Conservation (phyloP, 345 rosid genomes). For the Melastoma malabathricum region DNA sequence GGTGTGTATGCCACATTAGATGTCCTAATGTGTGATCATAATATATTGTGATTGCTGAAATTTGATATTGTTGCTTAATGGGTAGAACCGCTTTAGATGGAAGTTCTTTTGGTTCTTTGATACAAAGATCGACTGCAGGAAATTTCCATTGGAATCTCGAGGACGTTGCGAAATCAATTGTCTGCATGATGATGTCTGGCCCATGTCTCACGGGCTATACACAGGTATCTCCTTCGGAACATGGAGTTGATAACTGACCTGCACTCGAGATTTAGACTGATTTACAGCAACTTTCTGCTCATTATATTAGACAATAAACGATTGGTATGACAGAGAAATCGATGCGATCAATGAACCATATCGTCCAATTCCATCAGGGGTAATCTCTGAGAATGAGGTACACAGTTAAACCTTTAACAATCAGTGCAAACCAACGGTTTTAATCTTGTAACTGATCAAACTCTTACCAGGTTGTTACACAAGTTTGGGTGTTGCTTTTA, state of each 20-base stretch:
- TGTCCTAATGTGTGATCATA: too few relatives aligned
- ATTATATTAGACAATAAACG: constrained; percentile 62
- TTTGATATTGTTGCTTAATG: too few relatives aligned
- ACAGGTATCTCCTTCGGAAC: constrained; percentile 36
- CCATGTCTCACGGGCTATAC: constrained; percentile 97
- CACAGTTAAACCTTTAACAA: constrained; percentile 5
- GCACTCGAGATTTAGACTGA: too few relatives aligned
- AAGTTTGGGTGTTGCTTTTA: constrained; percentile 76
- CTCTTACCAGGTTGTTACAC: constrained; percentile 62
- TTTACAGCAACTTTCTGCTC: constrained; percentile 1
- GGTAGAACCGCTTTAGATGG: neutral
- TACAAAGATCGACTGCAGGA: constrained; percentile 27
- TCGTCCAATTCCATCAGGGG: constrained; percentile 96
- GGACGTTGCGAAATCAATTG: constrained; percentile 80
- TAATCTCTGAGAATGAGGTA: constrained; percentile 85
- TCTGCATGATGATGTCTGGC: constrained; percentile 95
- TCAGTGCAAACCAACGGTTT: neutral
- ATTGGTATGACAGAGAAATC: constrained; percentile 93
- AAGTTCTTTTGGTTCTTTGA: neutral
- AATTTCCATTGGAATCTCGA: constrained; percentile 91
- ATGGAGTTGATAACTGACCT: neutral
- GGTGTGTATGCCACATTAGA: constrained; percentile 25
- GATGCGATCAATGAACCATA: constrained; percentile 98
- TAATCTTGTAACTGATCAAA: constrained; percentile 1
- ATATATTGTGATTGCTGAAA: too few relatives aligned